These are phyloP conservation scores for Backusella tuberculispora DNA, from an alignment of 192 early-diverging fungal species.

Conservation along the genomic window DNA sequence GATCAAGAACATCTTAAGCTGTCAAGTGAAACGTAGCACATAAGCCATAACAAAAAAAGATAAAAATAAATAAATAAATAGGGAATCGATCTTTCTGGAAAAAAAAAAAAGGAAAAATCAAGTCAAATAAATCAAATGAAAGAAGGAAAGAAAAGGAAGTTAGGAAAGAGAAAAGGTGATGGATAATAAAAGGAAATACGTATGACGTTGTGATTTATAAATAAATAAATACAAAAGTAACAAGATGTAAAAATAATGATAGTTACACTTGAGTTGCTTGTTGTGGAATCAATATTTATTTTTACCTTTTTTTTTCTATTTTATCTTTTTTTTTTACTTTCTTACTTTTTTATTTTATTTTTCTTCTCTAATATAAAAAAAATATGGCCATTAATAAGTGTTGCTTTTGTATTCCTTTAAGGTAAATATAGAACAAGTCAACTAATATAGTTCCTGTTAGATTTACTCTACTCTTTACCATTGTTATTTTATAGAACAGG, in stretches of 20 bases:
- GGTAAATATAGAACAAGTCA: background rate
- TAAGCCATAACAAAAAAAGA: no score
- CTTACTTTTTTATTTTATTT: background rate
- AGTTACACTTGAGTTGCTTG: background rate
- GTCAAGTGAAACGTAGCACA: no score
- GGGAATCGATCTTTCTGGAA: no score
- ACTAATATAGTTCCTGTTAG: background rate
- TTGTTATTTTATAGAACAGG: background rate
- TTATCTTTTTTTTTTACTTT: background rate
- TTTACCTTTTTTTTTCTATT: background rate
- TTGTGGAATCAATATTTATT: background rate
- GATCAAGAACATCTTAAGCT: no score
- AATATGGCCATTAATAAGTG: conserved; percentile 15
- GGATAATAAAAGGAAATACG: background rate
- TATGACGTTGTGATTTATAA: no score
- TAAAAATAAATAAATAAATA: no score
- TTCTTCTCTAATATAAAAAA: background rate
- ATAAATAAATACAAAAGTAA: background rate
- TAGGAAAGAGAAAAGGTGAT: background rate
- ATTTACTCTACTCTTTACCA: background rate
- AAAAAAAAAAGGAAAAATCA: no score
- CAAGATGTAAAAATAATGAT: background rate
- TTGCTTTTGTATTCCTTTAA: conserved; percentile 21
- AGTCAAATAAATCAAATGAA: no score
- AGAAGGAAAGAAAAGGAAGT: no score